Evolutionary conservation across 2,329 filamentous ascomycete genomes (phyloP).

Genomic region (Fulvia fulva): DNA sequence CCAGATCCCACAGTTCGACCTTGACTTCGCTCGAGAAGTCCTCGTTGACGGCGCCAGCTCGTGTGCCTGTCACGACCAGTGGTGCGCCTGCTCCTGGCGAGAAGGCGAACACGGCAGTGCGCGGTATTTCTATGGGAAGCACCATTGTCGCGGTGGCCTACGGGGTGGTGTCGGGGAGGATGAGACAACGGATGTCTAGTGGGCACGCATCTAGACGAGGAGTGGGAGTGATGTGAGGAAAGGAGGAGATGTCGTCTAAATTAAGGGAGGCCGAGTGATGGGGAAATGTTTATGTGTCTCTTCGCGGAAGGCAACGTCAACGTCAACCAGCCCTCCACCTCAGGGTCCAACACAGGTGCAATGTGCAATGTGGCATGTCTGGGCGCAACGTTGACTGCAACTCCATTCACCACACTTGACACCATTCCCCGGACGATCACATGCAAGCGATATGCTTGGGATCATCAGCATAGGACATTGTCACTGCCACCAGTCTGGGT

Average conservation of each 20-base stretch:
- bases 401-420: not conserved
- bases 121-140: slow-evolving; percentile 89
- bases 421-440: not conserved
- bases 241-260: not conserved
- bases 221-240: not conserved
- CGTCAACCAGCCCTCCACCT: not conserved
- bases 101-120: slow-evolving; percentile 97
- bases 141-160: slow-evolving; percentile 67
- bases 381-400: not conserved
- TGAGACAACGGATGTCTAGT: not conserved
- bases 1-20: slow-evolving; percentile 92
- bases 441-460: not conserved
- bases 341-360: not conserved
- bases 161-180: not conserved
- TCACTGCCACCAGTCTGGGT: too few species aligned
- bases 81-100: slow-evolving; percentile 75
- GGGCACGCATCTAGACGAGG: not conserved
- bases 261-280: not conserved
- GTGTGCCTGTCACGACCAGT: slow-evolving; percentile 86
- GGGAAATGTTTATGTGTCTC: not conserved
- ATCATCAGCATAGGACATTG: too few species aligned
- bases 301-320: not conserved
- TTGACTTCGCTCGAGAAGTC: slow-evolving; percentile 98
- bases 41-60: slow-evolving; percentile 89
- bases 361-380: not conserved